Percentiles rank a stretch among this genome's conserved stretches.
Conservation (phyloP, 2,329 filamentous ascomycete genomes). For the Exophiala viscosa region DNA sequence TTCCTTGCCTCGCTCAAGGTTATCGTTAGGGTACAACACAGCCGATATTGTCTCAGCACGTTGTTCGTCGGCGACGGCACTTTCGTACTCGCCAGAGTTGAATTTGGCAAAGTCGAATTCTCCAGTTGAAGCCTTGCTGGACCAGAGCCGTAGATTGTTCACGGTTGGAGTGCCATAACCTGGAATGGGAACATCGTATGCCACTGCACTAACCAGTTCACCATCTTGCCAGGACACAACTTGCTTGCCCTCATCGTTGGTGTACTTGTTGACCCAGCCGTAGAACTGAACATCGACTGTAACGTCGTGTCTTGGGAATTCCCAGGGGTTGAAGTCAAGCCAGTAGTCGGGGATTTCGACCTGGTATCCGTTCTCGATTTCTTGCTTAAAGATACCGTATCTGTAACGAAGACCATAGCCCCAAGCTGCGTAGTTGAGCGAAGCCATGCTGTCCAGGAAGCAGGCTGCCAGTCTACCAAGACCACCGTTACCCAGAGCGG, state of each 20-base stretch:
- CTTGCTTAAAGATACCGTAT: conserved; percentile 99
- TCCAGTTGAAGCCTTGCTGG: conserved; percentile 91
- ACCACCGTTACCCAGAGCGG: conserved; percentile 91
- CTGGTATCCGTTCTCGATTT: conserved; percentile 96
- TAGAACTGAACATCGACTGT: conserved; percentile 96
- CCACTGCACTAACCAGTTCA: conserved; percentile 85
- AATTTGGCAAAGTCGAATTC: conserved; percentile 99
- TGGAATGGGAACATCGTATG: conserved; percentile 89
- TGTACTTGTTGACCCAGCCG: conserved; percentile 71
- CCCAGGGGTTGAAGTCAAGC: conserved; percentile 99
- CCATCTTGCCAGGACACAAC: conserved; percentile 82
- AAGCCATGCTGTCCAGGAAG: conserved; percentile 93
- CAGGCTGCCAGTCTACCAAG: conserved; percentile 92
- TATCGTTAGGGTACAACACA: conserved; percentile 96
- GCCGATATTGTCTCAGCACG: conserved; percentile 98
- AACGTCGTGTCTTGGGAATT: conserved; percentile 93
- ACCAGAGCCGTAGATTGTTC: conserved; percentile 97
- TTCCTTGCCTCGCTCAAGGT: conserved; percentile 93
- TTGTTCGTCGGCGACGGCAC: conserved; percentile 96
- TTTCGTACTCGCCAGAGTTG: conserved; percentile 97
- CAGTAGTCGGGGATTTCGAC: conserved; percentile 98
- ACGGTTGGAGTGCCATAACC: conserved; percentile 86
- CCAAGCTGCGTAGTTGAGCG: conserved; percentile 94
- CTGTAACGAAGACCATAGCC: conserved; percentile 93
- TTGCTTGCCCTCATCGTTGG: conserved; percentile 72